Percentiles rank a stretch among this genome's conserved stretches.
Conservation (phyloP, 108 stramenopile genomes). For the Cylindrotheca closterium region DNA sequence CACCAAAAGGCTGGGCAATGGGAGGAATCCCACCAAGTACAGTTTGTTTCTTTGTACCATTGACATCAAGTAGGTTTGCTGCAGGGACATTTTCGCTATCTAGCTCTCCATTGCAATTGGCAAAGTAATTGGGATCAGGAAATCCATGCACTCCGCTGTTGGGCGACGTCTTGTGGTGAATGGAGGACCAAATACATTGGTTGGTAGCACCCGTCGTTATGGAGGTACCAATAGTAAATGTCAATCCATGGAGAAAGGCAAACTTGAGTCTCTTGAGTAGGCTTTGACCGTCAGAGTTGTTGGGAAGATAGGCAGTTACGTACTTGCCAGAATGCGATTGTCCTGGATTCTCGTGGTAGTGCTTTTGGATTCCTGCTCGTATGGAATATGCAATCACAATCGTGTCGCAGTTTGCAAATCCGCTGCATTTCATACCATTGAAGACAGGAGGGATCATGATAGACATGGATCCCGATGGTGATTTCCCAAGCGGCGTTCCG, state of each 20-base stretch:
- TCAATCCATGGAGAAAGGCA: slow-evolving; percentile 44
- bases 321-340: slow-evolving; percentile 13
- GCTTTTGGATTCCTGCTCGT: slow-evolving; percentile 32
- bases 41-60: no score
- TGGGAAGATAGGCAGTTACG: slow-evolving; percentile 33
- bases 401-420: slow-evolving; percentile 38
- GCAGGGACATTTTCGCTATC: slow-evolving; percentile 46
- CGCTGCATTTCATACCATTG: slow-evolving; percentile 28
- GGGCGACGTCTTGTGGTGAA: slow-evolving; percentile 50
- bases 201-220: slow-evolving; percentile 23
- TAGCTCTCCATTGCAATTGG: slow-evolving; percentile 46
- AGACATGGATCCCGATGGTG: slow-evolving; percentile 46
- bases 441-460: slow-evolving; percentile 12
- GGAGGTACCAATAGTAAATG: slow-evolving; percentile 41
- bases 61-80: no score
- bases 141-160: slow-evolving; percentile 42
- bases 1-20: no score
- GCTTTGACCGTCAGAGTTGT: slow-evolving; percentile 21
- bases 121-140: slow-evolving; percentile 46
- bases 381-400: slow-evolving; percentile 40
- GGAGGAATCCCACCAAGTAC: no score
- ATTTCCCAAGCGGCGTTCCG: no score
- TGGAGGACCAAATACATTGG: slow-evolving; percentile 49
- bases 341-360: slow-evolving; percentile 44
- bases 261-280: slow-evolving; percentile 54